These are phyloP conservation scores for Canavalia gladiata DNA, from an alignment of 306 rosid genomes.

Conservation along the genomic window DNA sequence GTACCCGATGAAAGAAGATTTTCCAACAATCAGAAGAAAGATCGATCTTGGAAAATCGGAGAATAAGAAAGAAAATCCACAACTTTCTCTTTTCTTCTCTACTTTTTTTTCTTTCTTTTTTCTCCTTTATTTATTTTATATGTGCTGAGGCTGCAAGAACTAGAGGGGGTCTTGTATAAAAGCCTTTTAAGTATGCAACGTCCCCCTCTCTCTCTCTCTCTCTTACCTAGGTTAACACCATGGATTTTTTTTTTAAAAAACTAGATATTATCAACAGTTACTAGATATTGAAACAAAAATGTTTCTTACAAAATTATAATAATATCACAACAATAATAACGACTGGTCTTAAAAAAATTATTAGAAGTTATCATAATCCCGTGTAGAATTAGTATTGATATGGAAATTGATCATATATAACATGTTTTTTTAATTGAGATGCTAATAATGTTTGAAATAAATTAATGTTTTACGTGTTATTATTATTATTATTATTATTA, in stretches of 20 bases:
- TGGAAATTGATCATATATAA: no score
- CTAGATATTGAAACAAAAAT: no score
- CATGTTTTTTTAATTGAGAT: no score
- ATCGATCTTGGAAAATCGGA: conserved; percentile 65
- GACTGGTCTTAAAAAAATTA: no score
- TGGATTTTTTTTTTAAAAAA: background rate
- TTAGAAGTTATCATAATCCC: no score
- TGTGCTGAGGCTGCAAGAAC: conserved; percentile 31
- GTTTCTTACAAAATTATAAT: background rate
- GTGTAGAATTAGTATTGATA: no score
- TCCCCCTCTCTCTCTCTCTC: conserved; percentile 49
- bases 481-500: no score
- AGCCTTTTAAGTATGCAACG: conserved; percentile 36
- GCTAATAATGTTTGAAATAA: no score
- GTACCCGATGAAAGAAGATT: conserved; percentile 59
- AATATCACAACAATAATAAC: background rate
- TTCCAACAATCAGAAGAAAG: conserved; percentile 61
- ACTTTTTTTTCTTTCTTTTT: background rate
- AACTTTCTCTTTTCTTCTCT: background rate
- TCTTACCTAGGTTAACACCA: conserved; percentile 44
- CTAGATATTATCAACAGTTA: background rate
- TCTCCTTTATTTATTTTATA: conserved; percentile 1
- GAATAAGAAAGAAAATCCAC: conserved; percentile 56
- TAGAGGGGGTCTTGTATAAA: conserved; percentile 17
- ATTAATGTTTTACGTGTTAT: no score